These are phyloP conservation scores for Dorcoceras hygrometricum DNA, from an alignment of 257 asterid species.

Conservation along the genomic window DNA sequence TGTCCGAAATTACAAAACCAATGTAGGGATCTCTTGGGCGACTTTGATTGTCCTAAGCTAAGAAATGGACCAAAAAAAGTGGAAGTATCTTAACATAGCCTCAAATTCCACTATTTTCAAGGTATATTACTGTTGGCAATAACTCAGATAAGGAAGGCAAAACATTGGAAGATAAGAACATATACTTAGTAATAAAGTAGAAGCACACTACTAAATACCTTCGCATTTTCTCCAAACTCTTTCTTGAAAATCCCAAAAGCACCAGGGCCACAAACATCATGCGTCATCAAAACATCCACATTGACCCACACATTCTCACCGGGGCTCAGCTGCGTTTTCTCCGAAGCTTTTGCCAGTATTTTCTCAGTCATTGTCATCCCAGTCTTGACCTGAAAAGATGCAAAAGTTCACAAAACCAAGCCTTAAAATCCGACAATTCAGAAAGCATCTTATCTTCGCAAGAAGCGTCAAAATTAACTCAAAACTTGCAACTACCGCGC, in stretches of 20 bases:
- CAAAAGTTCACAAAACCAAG: slow-evolving; percentile 23
- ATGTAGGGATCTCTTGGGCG: too few relatives aligned
- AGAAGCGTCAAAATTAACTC: slow-evolving; percentile 17
- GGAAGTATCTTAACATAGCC: too few relatives aligned
- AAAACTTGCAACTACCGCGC: slow-evolving; percentile 46
- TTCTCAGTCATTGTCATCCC: slow-evolving; percentile 96
- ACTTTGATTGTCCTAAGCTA: too few relatives aligned
- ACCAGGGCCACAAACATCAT: slow-evolving; percentile 92
- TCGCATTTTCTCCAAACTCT: slow-evolving; percentile 86
- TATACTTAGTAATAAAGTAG: neutral
- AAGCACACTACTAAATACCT: slow-evolving; percentile 42
- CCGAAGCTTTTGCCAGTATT: slow-evolving; percentile 78
- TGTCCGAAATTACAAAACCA: too few relatives aligned
- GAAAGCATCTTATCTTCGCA: neutral
- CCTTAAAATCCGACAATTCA: slow-evolving; percentile 22
- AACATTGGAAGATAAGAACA: neutral
- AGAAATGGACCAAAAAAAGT: too few relatives aligned
- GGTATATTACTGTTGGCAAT: too few relatives aligned
- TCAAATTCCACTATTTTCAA: too few relatives aligned
- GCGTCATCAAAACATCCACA: slow-evolving; percentile 90
- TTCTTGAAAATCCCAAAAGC: slow-evolving; percentile 76
- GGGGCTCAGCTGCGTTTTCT: slow-evolving; percentile 65
- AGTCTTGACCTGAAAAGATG: slow-evolving; percentile 61
- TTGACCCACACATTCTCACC: slow-evolving; percentile 95
- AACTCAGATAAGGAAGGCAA: too few relatives aligned